A percentile compares a stretch with the other conserved stretches of the same genome.
These are phyloP conservation scores for Aspergillus biplanus DNA, from an alignment of 495 filamentous ascomycete species.

Conservation along the genomic window DNA sequence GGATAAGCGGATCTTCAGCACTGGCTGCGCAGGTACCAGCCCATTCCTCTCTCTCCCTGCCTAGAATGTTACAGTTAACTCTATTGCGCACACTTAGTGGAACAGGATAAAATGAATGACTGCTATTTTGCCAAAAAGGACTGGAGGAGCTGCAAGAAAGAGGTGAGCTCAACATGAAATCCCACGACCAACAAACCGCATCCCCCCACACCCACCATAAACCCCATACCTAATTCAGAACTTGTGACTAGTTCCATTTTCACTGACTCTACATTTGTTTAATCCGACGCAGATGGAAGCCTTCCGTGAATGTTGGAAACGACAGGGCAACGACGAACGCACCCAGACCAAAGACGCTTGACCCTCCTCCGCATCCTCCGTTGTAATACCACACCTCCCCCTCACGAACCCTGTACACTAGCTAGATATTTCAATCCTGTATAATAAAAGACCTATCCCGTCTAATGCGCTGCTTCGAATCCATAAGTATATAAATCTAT, in stretches of 20 bases:
- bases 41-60: background rate
- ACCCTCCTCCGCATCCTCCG: background rate
- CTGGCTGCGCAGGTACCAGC: conserved; percentile 79
- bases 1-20: conserved; percentile 98
- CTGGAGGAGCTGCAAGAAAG: conserved; percentile 86
- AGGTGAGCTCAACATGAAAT: conserved; percentile 62
- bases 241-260: background rate
- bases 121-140: conserved; percentile 97
- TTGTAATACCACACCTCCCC: background rate
- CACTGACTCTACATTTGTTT: background rate
- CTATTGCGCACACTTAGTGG: conserved; percentile 54
- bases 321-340: conserved; percentile 82
- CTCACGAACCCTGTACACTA: conserved; percentile 16
- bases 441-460: background rate
- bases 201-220: background rate
- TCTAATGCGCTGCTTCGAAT: background rate
- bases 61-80: background rate
- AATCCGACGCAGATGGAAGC: conserved; percentile 73
- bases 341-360: conserved; percentile 71
- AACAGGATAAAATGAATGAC: conserved; percentile 90
- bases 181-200: background rate
- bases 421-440: conserved; percentile 9
- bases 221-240: background rate
- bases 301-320: conserved; percentile 93
- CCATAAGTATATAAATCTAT: background rate